Percentiles rank a stretch among this genome's conserved stretches.
Evolutionary conservation across 169 alveolate species (phyloP).

Genomic region (Eimeria sp.): DNA sequence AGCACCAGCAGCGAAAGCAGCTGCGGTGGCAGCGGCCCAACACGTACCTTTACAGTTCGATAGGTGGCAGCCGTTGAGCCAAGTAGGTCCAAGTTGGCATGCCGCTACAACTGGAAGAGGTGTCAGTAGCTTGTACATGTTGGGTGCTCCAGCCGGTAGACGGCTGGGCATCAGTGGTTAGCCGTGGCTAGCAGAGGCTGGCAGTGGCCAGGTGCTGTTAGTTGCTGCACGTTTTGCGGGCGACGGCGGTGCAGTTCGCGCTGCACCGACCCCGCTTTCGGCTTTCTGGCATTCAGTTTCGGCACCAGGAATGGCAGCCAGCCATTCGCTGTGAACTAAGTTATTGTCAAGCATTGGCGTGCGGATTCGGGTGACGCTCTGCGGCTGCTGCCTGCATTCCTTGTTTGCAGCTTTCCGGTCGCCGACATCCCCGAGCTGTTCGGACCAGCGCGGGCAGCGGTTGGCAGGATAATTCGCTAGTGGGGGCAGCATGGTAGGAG

Average conservation of each 20-base stretch:
- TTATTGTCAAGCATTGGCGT: background rate
- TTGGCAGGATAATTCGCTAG: no score
- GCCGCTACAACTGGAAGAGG: background rate
- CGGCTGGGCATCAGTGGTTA: background rate
- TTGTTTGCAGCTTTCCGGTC: background rate
- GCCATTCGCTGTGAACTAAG: background rate
- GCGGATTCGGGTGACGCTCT: background rate
- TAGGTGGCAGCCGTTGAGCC: background rate
- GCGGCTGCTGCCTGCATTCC: background rate
- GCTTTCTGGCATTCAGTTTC: background rate
- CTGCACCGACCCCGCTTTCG: background rate
- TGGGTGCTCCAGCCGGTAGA: background rate
- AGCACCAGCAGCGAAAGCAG: slow-evolving; percentile 12
- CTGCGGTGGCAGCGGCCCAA: slow-evolving; percentile 7
- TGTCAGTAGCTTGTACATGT: background rate
- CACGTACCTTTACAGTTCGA: background rate
- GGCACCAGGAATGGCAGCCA: background rate
- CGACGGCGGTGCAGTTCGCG: background rate
- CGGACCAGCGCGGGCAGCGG: no score
- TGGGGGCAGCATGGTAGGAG: no score
- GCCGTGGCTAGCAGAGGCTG: background rate
- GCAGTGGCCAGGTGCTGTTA: background rate
- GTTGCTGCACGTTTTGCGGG: background rate
- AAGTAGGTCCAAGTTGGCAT: background rate
- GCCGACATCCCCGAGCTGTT: background rate